Percentiles rank a stretch among this genome's conserved stretches.
phyloP scores from a whole-genome alignment of 495 filamentous ascomycete species.

The Wilcoxina mikolae region DNA sequence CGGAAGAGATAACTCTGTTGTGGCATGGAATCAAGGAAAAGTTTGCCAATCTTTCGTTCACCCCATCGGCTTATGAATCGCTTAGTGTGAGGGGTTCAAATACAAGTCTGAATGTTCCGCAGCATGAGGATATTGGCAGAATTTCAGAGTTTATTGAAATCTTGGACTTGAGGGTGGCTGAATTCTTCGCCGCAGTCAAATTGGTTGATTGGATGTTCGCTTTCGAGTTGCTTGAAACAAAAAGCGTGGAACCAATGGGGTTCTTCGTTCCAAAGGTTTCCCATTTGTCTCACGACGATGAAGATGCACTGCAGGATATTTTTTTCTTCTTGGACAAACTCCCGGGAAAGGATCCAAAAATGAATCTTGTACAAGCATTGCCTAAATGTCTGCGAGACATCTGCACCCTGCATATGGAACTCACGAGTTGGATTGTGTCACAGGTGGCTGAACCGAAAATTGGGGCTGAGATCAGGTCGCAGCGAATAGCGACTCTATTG shows the following conservation, averaged over 20 bases:
- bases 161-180: conserved; percentile 19
- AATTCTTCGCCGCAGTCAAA: conserved; percentile 23
- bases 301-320: conserved; percentile 27
- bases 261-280: conserved; percentile 29
- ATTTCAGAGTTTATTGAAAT: conserved; percentile 27
- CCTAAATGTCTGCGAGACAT: conserved; percentile 25
- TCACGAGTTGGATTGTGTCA: conserved; percentile 27
- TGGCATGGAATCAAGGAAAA: conserved; percentile 26
- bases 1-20: conserved; percentile 24
- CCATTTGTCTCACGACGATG: conserved; percentile 27
- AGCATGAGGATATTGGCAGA: conserved; percentile 12
- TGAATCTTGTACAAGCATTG: conserved; percentile 23
- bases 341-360: conserved; percentile 21
- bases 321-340: conserved; percentile 26
- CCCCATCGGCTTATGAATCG: conserved; percentile 19
- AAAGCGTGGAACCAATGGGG: conserved; percentile 28
- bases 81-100: background rate
- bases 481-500: conserved; percentile 24
- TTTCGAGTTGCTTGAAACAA: conserved; percentile 30
- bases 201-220: conserved; percentile 30
- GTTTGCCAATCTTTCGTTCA: conserved; percentile 24
- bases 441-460: conserved; percentile 26
- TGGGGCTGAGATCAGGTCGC: conserved; percentile 21
- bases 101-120: conserved; percentile 11
- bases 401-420: conserved; percentile 23